phyloP scores from a whole-genome alignment of 2,329 filamentous ascomycete genomes.

The Magnaporthiopsis poae region DNA sequence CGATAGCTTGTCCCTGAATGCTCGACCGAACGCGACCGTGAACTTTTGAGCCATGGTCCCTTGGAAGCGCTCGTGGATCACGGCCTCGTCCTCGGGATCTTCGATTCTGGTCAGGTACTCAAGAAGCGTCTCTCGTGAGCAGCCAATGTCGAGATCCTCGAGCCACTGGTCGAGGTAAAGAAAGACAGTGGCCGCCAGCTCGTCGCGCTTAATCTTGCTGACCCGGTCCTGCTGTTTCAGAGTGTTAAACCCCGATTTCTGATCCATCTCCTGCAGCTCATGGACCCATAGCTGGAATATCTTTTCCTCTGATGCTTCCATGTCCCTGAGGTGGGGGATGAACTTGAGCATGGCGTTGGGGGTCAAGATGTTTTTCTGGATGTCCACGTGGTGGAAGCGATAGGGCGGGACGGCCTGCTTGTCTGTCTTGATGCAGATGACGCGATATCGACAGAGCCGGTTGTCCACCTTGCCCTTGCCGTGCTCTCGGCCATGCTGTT shows the following conservation, averaged over 20 bases:
- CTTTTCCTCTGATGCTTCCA: slow-evolving; percentile 42
- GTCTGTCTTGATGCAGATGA: slow-evolving; percentile 39
- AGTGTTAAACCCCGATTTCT: slow-evolving; percentile 46
- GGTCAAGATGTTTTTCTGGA: slow-evolving; percentile 49
- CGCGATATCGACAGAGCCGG: slow-evolving; percentile 29
- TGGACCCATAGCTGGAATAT: slow-evolving; percentile 48
- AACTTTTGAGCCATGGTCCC: slow-evolving; percentile 37
- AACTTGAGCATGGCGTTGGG: slow-evolving; percentile 52
- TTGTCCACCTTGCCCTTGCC: slow-evolving; percentile 34
- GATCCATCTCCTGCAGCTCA: slow-evolving; percentile 48
- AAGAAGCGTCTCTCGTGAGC: slow-evolving; percentile 15
- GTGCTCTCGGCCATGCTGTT: slow-evolving; percentile 32
- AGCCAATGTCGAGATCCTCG: slow-evolving; percentile 36
- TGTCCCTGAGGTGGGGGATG: slow-evolving; percentile 48
- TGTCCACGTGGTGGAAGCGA: slow-evolving; percentile 50
- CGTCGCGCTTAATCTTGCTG: slow-evolving; percentile 37
- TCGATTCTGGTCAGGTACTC: slow-evolving; percentile 25
- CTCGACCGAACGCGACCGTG: slow-evolving; percentile 45
- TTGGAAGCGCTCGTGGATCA: neutral
- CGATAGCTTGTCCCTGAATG: slow-evolving; percentile 40
- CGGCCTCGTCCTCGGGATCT: slow-evolving; percentile 14
- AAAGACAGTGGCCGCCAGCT: slow-evolving; percentile 41
- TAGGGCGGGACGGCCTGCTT: slow-evolving; percentile 47
- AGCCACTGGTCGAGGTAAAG: slow-evolving; percentile 48
- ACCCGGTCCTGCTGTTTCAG: slow-evolving; percentile 43